Evolutionary conservation across 345 rosid species (phyloP).

Genomic region (Aquilaria sinensis): DNA sequence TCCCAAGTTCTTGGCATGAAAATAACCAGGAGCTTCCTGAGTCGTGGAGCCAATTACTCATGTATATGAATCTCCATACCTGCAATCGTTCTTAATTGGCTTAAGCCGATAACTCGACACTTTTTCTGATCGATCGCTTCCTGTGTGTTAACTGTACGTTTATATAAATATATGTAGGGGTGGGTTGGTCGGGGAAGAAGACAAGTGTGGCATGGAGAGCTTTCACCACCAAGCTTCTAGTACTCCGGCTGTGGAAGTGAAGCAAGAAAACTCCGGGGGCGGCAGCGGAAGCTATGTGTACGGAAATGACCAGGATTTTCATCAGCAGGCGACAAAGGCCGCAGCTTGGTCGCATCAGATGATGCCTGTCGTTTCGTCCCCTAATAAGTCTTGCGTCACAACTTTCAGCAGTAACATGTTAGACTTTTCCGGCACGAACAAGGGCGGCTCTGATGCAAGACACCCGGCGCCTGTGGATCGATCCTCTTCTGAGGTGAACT

Average conservation of each 20-base stretch:
- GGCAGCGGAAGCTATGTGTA: constrained; percentile 23
- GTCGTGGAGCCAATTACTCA: constrained; percentile 82
- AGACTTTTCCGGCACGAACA: constrained; percentile 55
- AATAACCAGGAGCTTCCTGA: constrained; percentile 66
- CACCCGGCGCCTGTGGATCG: constrained; percentile 64
- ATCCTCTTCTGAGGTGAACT: constrained; percentile 62
- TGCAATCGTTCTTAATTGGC: too few species aligned
- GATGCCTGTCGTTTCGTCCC: constrained; percentile 45
- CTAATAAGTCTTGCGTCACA: constrained; percentile 54
- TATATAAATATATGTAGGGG: constrained; percentile 30
- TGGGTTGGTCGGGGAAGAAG: constrained; percentile 64
- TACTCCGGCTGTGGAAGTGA: constrained; percentile 33
- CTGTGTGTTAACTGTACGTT: background rate
- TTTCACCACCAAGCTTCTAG: constrained; percentile 53
- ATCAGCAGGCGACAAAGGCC: constrained; percentile 17
- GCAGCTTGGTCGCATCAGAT: constrained; percentile 43
- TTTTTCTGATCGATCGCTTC: too few species aligned
- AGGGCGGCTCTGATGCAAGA: constrained; percentile 23
- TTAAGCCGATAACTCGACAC: too few species aligned
- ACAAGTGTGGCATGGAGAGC: constrained; percentile 33
- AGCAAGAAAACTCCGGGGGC: constrained; percentile 58
- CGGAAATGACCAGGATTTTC: constrained; percentile 37
- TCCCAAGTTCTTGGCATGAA: constrained; percentile 47
- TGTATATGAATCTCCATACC: constrained; percentile 32
- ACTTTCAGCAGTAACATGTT: constrained; percentile 55